Percentiles rank a stretch among this genome's conserved stretches.
Conservation (phyloP, 345 rosid genomes). For the Heritiera fomes region DNA sequence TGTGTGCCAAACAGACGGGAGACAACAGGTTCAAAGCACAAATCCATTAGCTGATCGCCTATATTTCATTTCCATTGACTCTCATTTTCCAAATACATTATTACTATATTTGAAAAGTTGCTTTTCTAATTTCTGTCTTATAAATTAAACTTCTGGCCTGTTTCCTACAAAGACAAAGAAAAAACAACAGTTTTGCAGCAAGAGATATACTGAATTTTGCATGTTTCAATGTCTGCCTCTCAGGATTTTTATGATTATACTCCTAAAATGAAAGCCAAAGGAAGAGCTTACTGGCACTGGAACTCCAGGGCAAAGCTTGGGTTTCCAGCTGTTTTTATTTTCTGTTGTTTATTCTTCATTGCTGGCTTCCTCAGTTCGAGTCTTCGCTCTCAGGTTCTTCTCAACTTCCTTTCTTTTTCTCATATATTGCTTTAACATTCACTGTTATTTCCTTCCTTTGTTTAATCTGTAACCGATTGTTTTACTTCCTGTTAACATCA, state of each 20-base stretch:
- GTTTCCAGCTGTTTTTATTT: slow-evolving; percentile 37
- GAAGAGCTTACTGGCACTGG: not conserved
- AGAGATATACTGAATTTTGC: not conserved
- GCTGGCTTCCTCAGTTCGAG: slow-evolving; percentile 46
- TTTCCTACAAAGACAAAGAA: not conserved
- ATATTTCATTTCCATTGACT: not conserved
- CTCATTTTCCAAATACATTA: not conserved
- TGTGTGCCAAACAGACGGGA: not conserved
- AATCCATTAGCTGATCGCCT: not conserved
- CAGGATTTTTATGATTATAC: not conserved
- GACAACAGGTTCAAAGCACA: slow-evolving; percentile 2
- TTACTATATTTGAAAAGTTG: not conserved
- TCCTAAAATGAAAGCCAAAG: slow-evolving; percentile 1
- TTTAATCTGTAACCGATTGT: not conserved
- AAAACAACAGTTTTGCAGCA: not conserved
- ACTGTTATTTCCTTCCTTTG: no score
- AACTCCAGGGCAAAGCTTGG: slow-evolving; percentile 21
- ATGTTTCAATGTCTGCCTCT: not conserved
- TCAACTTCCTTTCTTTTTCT: not conserved
- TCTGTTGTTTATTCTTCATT: slow-evolving; percentile 52
- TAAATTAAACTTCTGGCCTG: not conserved
- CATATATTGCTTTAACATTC: not conserved
- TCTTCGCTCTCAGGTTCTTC: slow-evolving; percentile 47
- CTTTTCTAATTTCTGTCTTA: not conserved
- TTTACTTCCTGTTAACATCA: not conserved